These are phyloP conservation scores for Phylloporus arenicola DNA, from an alignment of 768 basidiomycete species.

Conservation along the genomic window DNA sequence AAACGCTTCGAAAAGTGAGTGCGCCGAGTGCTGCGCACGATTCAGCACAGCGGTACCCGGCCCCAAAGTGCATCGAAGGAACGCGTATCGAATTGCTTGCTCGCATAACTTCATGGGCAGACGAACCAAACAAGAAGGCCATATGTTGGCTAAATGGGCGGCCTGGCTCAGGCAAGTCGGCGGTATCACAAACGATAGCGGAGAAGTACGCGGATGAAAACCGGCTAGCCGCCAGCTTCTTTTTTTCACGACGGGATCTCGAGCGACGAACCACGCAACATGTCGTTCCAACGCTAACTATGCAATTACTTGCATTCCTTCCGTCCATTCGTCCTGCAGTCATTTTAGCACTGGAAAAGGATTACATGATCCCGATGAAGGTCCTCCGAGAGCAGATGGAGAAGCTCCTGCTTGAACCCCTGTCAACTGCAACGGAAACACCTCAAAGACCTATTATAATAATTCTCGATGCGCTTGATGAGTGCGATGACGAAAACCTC, in stretches of 20 bases:
- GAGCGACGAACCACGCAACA: conserved; percentile 19
- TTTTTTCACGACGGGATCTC: conserved; percentile 30
- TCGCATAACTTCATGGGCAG: conserved; percentile 12
- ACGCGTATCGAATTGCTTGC: conserved; percentile 18
- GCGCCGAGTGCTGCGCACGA: conserved; percentile 18
- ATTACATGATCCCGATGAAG: conserved; percentile 24
- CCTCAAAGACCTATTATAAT: conserved; percentile 14
- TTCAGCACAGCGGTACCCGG: conserved; percentile 17
- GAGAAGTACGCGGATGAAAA: conserved; percentile 17
- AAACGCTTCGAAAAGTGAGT: conserved; percentile 11
- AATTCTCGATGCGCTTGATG: conserved; percentile 21
- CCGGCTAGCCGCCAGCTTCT: conserved; percentile 32
- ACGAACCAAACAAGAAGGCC: conserved; percentile 3
- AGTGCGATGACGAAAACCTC: conserved; percentile 23
- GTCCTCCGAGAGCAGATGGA: conserved; percentile 28
- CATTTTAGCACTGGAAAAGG: conserved; percentile 18
- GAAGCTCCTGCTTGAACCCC: conserved; percentile 21
- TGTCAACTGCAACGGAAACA: conserved; percentile 8
- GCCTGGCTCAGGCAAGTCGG: conserved; percentile 25
- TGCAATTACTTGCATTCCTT: conserved; percentile 23
- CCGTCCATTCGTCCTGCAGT: conserved; percentile 21
- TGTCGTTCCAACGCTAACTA: conserved; percentile 30
- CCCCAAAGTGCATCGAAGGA: conserved; percentile 20
- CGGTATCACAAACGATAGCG: conserved; percentile 29
- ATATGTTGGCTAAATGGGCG: conserved; percentile 25